These are phyloP conservation scores for Phyllosticta citriasiana DNA, from an alignment of 2,329 filamentous ascomycete genomes.

Conservation along the genomic window DNA sequence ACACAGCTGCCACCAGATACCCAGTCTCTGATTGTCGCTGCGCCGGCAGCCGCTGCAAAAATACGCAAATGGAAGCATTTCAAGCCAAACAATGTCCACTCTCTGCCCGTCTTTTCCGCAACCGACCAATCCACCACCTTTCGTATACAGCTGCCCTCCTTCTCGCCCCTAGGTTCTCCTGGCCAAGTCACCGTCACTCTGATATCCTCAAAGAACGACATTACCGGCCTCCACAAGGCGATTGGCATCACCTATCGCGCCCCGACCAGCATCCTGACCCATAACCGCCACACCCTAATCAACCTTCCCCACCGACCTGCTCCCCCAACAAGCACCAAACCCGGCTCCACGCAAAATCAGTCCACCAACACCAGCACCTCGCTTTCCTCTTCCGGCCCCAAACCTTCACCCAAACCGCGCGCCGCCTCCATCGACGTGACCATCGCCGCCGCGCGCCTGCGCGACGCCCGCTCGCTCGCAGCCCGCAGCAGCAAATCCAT, in stretches of 20 bases:
- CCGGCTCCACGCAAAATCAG: conserved; percentile 15
- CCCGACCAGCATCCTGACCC: conserved; percentile 34
- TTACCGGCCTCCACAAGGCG: conserved; percentile 53
- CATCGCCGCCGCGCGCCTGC: conserved; percentile 8
- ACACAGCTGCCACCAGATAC: conserved; percentile 48
- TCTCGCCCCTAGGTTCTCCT: conserved; percentile 41
- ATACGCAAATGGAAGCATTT: conserved; percentile 63
- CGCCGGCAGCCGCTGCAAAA: conserved; percentile 52
- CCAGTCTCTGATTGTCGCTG: conserved; percentile 55
- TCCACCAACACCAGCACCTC: conserved; percentile 23
- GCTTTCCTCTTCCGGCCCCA: background rate
- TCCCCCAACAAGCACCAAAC: background rate
- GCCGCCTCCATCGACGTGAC: conserved; percentile 7
- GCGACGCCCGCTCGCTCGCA: background rate
- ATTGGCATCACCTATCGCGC: conserved; percentile 64
- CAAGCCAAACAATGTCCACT: conserved; percentile 39
- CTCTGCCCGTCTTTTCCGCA: conserved; percentile 24
- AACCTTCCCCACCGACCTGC: conserved; percentile 21
- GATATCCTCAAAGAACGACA: conserved; percentile 50
- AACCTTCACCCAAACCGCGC: background rate
- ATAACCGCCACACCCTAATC: conserved; percentile 23
- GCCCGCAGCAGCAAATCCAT: conserved; percentile 1
- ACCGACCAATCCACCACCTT: conserved; percentile 20
- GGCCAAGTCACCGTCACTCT: conserved; percentile 65
- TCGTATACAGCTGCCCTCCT: conserved; percentile 45